Evolutionary conservation across 441 rosid species (phyloP).

Genomic region (Jatropha podagrica): DNA sequence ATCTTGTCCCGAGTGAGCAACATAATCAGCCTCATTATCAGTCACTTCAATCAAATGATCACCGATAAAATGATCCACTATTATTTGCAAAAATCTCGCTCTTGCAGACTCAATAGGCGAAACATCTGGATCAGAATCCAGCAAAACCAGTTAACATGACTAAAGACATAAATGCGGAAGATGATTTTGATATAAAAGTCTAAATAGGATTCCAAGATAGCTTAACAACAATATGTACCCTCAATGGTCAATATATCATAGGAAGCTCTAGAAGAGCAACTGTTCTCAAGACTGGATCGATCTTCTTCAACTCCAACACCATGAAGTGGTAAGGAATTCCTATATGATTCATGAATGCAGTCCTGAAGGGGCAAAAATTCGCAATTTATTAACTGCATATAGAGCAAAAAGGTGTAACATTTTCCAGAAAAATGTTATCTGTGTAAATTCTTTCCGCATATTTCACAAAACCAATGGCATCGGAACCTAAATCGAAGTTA

Average conservation of each 20-base stretch:
- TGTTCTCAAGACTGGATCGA: slow-evolving; percentile 57
- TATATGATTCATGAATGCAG: slow-evolving; percentile 71
- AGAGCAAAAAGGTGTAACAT: no score
- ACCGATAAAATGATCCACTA: slow-evolving; percentile 70
- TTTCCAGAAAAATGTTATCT: not conserved
- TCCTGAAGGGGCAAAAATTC: slow-evolving; percentile 38
- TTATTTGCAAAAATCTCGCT: slow-evolving; percentile 73
- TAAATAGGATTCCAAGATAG: not conserved
- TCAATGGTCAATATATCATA: slow-evolving; percentile 56
- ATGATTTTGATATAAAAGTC: not conserved
- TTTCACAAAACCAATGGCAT: not conserved
- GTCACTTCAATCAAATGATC: slow-evolving; percentile 61
- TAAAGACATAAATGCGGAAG: not conserved
- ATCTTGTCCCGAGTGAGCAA: slow-evolving; percentile 47
- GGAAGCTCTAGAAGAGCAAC: slow-evolving; percentile 43
- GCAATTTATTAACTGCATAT: not conserved
- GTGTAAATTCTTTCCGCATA: not conserved
- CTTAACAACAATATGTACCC: slow-evolving; percentile 37
- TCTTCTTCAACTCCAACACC: slow-evolving; percentile 66
- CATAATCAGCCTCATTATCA: slow-evolving; percentile 50
- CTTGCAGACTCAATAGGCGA: slow-evolving; percentile 88
- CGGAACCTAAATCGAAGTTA: not conserved
- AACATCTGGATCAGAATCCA: slow-evolving; percentile 52
- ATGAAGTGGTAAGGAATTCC: slow-evolving; percentile 61
- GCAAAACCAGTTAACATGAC: slow-evolving; percentile 18